Evolutionary conservation across 305 asterid species (phyloP).

Genomic region (Solanum chacoense): DNA sequence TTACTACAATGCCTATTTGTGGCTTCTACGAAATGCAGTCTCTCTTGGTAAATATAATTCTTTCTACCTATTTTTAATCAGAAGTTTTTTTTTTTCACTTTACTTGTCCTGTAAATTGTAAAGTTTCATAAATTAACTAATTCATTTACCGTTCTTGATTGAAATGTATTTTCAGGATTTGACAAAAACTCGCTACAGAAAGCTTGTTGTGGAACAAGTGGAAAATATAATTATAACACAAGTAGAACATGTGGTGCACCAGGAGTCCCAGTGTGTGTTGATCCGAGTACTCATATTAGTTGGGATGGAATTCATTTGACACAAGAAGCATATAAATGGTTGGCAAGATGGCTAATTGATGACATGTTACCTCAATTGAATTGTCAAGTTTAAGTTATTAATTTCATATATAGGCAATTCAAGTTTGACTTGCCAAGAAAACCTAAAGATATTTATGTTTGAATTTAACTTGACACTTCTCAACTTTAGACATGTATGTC

Average conservation of each 20-base stretch:
- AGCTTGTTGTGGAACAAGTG: constrained; percentile 26
- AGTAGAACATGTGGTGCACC: constrained; percentile 9
- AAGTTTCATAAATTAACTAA: neutral
- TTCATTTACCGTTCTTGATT: neutral
- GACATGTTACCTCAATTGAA: neutral
- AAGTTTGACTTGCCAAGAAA: no score
- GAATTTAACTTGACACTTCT: no score
- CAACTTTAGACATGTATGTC: no score
- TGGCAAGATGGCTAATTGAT: constrained; percentile 3
- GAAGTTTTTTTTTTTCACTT: neutral
- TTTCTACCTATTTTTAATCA: neutral
- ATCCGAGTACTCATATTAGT: constrained; percentile 3
- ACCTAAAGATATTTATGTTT: no score
- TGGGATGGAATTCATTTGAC: constrained; percentile 37
- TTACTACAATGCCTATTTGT: constrained; percentile 20
- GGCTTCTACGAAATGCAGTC: neutral
- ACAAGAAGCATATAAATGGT: constrained; percentile 14
- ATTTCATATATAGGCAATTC: neutral
- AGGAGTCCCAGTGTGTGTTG: constrained; percentile 11
- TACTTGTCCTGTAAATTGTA: neutral
- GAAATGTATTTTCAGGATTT: constrained; percentile 6
- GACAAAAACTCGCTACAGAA: neutral
- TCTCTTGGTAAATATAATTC: neutral
- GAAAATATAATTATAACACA: neutral
- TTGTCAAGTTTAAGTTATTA: neutral